Percentiles rank a stretch among this genome's conserved stretches.
Conservation (phyloP, 2,329 filamentous ascomycete genomes). For the Venturia pyrina region DNA sequence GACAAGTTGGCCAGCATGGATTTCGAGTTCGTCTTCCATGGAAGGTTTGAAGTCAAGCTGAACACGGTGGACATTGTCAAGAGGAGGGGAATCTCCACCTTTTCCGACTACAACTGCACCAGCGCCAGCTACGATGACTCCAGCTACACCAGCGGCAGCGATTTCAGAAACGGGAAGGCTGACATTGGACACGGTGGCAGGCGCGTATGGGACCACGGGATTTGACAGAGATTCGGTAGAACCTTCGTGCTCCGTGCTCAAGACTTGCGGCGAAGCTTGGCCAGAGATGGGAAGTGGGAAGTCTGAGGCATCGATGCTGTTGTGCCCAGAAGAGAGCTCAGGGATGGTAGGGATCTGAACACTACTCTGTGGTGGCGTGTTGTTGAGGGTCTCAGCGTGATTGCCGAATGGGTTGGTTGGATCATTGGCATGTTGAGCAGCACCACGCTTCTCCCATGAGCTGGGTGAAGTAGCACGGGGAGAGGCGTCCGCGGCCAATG, state of each 20-base stretch:
- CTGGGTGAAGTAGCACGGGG: conserved; percentile 17
- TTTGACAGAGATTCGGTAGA: conserved; percentile 2
- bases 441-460: conserved; percentile 30
- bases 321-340: not conserved
- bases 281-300: conserved; percentile 20
- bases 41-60: conserved; percentile 91
- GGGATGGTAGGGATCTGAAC: conserved; percentile 17
- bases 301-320: conserved; percentile 25
- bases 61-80: conserved; percentile 73
- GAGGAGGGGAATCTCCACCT: conserved; percentile 37
- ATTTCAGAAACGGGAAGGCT: conserved; percentile 22
- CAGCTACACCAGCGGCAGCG: conserved; percentile 27
- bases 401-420: conserved; percentile 63
- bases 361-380: conserved; percentile 14
- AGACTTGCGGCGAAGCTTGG: not conserved
- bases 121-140: conserved; percentile 30
- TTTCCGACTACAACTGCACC: conserved; percentile 39
- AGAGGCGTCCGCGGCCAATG: conserved; percentile 12
- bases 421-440: conserved; percentile 31
- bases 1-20: conserved; percentile 74
- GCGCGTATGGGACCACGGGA: conserved; percentile 12
- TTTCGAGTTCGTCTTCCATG: conserved; percentile 81
- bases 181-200: conserved; percentile 15
- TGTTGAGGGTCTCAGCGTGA: conserved; percentile 38
- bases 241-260: not conserved